phyloP scores from a whole-genome alignment of 1,284 basidiomycete genomes.

The Malassezia sympodialis region DNA sequence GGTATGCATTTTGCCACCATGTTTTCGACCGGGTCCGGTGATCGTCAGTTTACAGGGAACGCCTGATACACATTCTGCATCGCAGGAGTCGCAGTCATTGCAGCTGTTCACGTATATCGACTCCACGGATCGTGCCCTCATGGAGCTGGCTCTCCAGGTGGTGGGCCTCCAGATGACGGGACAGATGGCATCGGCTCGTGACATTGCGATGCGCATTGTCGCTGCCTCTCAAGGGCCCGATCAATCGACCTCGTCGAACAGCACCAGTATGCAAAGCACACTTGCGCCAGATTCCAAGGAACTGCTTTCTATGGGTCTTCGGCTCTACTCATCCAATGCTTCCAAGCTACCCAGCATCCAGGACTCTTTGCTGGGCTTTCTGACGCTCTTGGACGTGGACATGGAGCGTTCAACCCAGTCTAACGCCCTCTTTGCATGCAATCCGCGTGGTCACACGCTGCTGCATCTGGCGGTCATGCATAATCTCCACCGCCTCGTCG shows the following conservation, averaged over 20 bases:
- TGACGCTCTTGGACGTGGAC: conserved; percentile 58
- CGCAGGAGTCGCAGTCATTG: conserved; percentile 50
- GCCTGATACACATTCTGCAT: conserved; percentile 23
- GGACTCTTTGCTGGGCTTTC: conserved; percentile 64
- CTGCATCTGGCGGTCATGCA: conserved; percentile 78
- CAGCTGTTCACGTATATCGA: conserved; percentile 69
- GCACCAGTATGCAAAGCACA: not conserved
- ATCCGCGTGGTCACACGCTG: conserved; percentile 50
- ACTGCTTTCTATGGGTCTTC: conserved; percentile 1
- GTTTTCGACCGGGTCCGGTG: conserved; percentile 72
- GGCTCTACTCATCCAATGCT: conserved; percentile 5
- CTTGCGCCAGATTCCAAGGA: not conserved
- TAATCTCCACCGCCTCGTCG: conserved; percentile 63
- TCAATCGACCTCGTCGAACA: not conserved
- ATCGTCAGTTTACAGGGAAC: conserved; percentile 60
- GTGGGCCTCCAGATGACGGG: conserved; percentile 94
- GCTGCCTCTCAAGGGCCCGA: conserved; percentile 24
- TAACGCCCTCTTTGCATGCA: conserved; percentile 50
- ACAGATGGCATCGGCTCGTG: conserved; percentile 79
- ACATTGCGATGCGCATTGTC: conserved; percentile 60
- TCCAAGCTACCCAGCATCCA: conserved; percentile 56
- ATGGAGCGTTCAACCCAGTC: not conserved
- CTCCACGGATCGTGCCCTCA: conserved; percentile 76
- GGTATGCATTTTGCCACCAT: conserved; percentile 80
- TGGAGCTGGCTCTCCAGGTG: conserved; percentile 88